Evolutionary conservation across 176 grass and related monocot species (phyloP), one percentile per base, ranked within the genome.

Genomic region (Zoysia pacifica): DNA sequence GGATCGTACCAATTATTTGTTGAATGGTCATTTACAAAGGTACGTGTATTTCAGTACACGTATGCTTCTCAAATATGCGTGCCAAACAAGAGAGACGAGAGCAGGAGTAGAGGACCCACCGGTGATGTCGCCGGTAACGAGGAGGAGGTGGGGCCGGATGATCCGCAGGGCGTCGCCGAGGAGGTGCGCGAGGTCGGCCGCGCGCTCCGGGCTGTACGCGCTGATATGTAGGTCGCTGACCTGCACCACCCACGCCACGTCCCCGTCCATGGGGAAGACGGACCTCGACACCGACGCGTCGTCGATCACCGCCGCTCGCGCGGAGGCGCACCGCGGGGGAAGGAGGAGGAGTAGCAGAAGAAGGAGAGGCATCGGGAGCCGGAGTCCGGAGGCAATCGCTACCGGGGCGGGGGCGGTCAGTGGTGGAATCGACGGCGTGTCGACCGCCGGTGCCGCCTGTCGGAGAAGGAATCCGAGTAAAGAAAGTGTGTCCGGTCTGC

Each of bases 231-330:
- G 91, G 61, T 92, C 91, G 48, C 86, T 90, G 45, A 94, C 83
- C 80, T 97, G 94, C 71, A 97, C 82, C 79, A 90, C 77, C 91
- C 94, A 97, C 10, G 85, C 87, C 19, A 97, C 91, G 69, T 97
- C 85, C 11, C 79, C 91, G 8, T 94, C 87, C 59, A 97, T 85
- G 80, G 83, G 65, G 85, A 97, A 92, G 4, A 67, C 87, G 53
- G 86, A 87, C 80, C 91, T 87, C 70, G 76, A 75, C 73, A 92
- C 85, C 72, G 67, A 38, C 37, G 74, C 72, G 43, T 76, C 79
- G 42, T 72, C 73, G 18, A 45, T 80, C 39, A 8, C 81, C 56
- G 49, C 79, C 80, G 45, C n/a, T 7, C 1, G 67, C 76, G 36
- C 44, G 20, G 69, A 81, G 70, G 58, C 35, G 64, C 40, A 75